These are phyloP conservation scores for Cercospora nicotianae DNA, from an alignment of 2,329 filamentous ascomycete genomes.

Conservation along the genomic window DNA sequence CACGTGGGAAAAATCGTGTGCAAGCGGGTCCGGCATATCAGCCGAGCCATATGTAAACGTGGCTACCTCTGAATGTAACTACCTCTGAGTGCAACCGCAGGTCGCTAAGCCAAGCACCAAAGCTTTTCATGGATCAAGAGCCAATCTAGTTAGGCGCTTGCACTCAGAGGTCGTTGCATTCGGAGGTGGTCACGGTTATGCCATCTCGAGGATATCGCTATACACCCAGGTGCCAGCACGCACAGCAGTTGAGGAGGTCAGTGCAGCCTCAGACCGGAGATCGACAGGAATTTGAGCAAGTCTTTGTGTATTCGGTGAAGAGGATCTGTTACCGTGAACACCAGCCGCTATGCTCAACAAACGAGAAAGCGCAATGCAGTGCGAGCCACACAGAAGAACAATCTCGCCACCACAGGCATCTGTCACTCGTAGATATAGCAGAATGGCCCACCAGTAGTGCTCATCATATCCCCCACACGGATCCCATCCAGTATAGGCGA, in stretches of 20 bases:
- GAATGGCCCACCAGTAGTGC: conserved; percentile 5
- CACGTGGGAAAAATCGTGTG: neutral
- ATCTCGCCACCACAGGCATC: neutral
- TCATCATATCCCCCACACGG: conserved; percentile 8
- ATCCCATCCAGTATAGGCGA: conserved; percentile 1
- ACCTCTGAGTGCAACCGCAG: too few relatives aligned
- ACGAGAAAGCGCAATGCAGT: neutral
- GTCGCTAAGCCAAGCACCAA: too few relatives aligned
- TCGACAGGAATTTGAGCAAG: neutral
- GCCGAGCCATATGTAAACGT: neutral
- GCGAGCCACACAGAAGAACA: neutral
- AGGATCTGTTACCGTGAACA: neutral
- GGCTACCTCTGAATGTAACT: too few relatives aligned
- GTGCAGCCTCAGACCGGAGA: neutral
- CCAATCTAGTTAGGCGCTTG: too few relatives aligned
- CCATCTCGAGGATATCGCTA: neutral
- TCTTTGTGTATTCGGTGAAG: neutral
- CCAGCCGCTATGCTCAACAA: neutral
- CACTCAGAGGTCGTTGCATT: too few relatives aligned
- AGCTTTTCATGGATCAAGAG: too few relatives aligned
- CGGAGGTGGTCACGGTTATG: neutral
- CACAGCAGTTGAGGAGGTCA: neutral
- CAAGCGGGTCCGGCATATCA: neutral
- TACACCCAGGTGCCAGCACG: neutral
- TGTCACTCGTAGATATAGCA: conserved; percentile 13